These are phyloP conservation scores for Hypericum androsaemum DNA, from an alignment of 345 rosid genomes.

Conservation along the genomic window DNA sequence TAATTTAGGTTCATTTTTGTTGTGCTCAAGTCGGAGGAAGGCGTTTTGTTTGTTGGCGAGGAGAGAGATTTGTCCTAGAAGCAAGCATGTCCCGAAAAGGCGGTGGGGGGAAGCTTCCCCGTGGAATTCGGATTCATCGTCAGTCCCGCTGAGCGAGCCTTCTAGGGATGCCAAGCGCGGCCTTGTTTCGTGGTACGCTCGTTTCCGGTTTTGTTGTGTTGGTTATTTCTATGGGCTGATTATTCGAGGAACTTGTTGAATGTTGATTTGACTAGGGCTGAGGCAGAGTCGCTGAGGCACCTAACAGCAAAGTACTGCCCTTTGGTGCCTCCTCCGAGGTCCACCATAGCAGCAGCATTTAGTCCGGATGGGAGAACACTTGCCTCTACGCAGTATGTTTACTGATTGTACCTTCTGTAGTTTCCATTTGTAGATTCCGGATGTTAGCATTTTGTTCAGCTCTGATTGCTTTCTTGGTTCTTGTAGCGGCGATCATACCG, in stretches of 20 bases:
- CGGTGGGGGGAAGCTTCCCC: constrained; percentile 47
- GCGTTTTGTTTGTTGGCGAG: constrained; percentile 46
- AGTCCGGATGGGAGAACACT: constrained; percentile 68
- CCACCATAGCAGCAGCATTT: constrained; percentile 86
- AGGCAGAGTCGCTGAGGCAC: constrained; percentile 61
- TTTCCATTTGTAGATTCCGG: background rate
- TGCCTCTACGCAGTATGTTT: constrained; percentile 84
- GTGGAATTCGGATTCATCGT: constrained; percentile 21
- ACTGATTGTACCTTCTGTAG: constrained; percentile 2
- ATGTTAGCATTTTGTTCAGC: constrained; percentile 13
- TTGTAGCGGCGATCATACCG: constrained; percentile 82
- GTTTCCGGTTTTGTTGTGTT: background rate
- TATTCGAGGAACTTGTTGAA: constrained; percentile 5
- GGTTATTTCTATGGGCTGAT: constrained; percentile 2
- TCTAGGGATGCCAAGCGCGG: constrained; percentile 43
- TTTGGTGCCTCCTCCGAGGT: constrained; percentile 62
- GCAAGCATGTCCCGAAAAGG: constrained; percentile 46
- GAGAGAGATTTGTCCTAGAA: constrained; percentile 59
- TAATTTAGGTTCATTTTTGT: too few species aligned
- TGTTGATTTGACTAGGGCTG: constrained; percentile 35
- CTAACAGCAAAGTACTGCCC: constrained; percentile 66
- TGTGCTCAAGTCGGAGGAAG: constrained; percentile 28
- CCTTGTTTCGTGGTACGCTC: constrained; percentile 61
- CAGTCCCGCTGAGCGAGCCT: constrained; percentile 28
- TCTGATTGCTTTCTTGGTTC: background rate